Conservation (phyloP, 2,329 filamentous ascomycete species). For the Camillea tinctor region DNA sequence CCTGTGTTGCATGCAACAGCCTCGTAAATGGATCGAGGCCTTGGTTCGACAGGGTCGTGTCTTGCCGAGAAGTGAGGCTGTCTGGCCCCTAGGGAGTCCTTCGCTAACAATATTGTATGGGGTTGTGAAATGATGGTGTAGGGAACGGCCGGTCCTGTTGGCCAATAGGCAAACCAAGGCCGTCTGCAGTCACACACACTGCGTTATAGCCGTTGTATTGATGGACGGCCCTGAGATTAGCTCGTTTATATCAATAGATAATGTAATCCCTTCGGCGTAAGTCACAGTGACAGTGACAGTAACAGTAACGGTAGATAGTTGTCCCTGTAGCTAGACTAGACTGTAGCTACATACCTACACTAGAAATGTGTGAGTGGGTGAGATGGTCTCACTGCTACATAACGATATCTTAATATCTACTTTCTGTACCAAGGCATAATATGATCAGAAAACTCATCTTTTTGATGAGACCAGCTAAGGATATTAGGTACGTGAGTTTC, state of each 20-base stretch:
- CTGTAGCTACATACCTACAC: background rate
- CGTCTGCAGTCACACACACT: slow-evolving; percentile 5
- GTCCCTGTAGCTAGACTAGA: background rate
- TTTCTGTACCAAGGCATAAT: background rate
- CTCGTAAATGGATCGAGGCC: slow-evolving; percentile 33
- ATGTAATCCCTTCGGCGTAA: background rate
- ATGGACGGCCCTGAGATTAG: background rate
- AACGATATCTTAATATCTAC: background rate
- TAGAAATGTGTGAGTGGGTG: no score
- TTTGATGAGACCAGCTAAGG: no score
- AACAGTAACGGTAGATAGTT: background rate
- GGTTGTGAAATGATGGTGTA: slow-evolving; percentile 21
- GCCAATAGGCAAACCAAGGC: slow-evolving; percentile 9
- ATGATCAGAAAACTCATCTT: no score
- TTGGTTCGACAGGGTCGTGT: slow-evolving; percentile 29
- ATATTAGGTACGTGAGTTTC: background rate
- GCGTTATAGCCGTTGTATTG: slow-evolving; percentile 1
- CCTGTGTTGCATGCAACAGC: slow-evolving; percentile 34
- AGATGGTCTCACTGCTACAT: no score
- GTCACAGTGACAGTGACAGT: background rate
- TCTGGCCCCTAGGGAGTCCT: slow-evolving; percentile 23
- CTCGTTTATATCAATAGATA: background rate
- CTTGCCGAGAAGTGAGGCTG: slow-evolving; percentile 37
- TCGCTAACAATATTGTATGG: slow-evolving; percentile 20
- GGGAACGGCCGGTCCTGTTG: slow-evolving; percentile 4